Conservation (phyloP, 352 stramenopile species). For the Elongisporangium anandrum region DNA sequence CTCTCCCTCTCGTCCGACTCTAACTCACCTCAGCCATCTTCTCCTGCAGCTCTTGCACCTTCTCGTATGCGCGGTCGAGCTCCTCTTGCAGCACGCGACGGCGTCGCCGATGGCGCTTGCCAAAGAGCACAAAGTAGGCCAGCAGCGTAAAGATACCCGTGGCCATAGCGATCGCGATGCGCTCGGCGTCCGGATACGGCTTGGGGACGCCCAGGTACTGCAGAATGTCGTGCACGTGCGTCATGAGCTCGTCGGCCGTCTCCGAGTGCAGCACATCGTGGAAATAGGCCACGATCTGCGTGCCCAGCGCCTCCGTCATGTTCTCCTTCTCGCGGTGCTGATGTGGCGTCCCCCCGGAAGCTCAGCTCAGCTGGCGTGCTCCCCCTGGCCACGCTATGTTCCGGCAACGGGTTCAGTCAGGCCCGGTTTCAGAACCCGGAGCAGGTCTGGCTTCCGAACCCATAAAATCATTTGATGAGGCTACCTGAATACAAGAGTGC, state of each 20-base stretch:
- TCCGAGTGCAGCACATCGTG: conserved; percentile 80
- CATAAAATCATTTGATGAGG: neutral
- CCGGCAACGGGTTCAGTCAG: neutral
- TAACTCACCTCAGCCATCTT: conserved; percentile 56
- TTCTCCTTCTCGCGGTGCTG: conserved; percentile 1
- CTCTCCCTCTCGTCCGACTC: too few relatives aligned
- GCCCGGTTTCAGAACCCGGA: neutral
- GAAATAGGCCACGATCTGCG: conserved; percentile 62
- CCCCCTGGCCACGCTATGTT: neutral
- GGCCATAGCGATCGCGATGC: conserved; percentile 72
- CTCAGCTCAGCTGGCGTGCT: neutral
- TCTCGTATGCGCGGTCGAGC: conserved; percentile 67
- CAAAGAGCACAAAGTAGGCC: conserved; percentile 86
- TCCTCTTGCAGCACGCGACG: conserved; percentile 68
- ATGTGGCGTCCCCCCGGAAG: neutral
- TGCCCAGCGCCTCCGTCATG: conserved; percentile 50
- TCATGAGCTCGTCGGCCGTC: conserved; percentile 62
- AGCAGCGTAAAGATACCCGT: conserved; percentile 80
- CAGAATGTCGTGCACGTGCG: conserved; percentile 63
- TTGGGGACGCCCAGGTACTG: conserved; percentile 67
- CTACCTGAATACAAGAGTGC: neutral
- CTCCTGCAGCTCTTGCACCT: conserved; percentile 83
- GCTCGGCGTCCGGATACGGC: conserved; percentile 84
- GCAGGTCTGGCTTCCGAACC: neutral
- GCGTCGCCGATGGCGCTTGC: conserved; percentile 74